These are phyloP conservation scores for Mortierella antarctica DNA, from an alignment of 192 early-diverging fungal species.

Conservation along the genomic window DNA sequence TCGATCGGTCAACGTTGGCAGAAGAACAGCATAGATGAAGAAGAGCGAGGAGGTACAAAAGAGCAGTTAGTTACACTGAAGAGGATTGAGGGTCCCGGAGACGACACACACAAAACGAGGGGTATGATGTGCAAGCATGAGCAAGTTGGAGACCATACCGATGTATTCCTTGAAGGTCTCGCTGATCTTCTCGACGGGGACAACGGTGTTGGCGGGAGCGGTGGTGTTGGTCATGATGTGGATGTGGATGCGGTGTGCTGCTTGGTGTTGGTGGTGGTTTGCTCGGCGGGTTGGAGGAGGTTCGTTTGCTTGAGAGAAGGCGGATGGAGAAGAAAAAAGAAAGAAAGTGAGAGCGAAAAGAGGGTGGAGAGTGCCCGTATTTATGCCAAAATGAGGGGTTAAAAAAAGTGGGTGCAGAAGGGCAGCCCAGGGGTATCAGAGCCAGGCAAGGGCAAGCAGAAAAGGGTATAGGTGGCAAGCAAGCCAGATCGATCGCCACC, in stretches of 20 bases:
- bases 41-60: too few species aligned
- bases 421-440: too few species aligned
- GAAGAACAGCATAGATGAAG: not conserved
- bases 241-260: not conserved
- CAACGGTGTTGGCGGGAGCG: slow-evolving; percentile 14
- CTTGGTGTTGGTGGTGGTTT: not conserved
- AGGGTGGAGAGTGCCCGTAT: too few species aligned
- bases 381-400: too few species aligned
- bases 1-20: not conserved
- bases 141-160: slow-evolving; percentile 24
- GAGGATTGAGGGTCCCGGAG: not conserved
- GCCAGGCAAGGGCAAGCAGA: too few species aligned
- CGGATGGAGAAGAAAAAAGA: not conserved
- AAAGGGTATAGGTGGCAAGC: too few species aligned
- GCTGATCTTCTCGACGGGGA: slow-evolving; percentile 39
- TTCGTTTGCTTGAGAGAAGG: not conserved
- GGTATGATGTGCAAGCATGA: not conserved
- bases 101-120: not conserved
- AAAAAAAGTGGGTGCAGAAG: too few species aligned
- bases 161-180: slow-evolving; percentile 49
- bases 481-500: too few species aligned
- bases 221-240: slow-evolving; percentile 9
- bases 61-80: too few species aligned
- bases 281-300: not conserved
- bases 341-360: not conserved